Percentiles rank a stretch among this genome's conserved stretches.
Conservation (phyloP, 352 stramenopile species). For the Phytophthora lateralis region DNA sequence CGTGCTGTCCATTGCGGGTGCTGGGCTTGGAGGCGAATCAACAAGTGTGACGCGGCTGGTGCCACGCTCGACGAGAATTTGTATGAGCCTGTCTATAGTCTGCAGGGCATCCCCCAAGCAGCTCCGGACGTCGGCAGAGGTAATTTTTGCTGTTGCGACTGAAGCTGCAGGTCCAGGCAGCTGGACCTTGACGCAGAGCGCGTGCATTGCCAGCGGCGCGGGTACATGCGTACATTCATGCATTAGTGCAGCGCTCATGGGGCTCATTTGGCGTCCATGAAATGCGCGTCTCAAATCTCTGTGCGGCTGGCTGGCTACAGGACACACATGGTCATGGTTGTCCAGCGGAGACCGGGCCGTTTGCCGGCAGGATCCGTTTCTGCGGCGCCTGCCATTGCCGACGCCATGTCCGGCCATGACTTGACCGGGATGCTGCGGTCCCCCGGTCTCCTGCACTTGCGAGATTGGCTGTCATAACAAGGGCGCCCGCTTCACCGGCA, state of each 20-base stretch:
- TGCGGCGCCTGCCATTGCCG: neutral
- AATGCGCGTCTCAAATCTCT: slow-evolving; percentile 19
- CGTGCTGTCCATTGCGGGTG: slow-evolving; percentile 73
- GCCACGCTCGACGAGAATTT: slow-evolving; percentile 15
- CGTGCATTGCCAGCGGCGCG: neutral
- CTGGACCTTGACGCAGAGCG: slow-evolving; percentile 16
- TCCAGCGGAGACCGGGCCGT: neutral
- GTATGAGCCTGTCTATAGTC: too few species aligned
- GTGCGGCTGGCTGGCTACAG: slow-evolving; percentile 13
- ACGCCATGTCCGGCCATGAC: neutral
- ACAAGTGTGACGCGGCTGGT: slow-evolving; percentile 26
- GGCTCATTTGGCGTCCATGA: slow-evolving; percentile 12
- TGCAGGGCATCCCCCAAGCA: neutral
- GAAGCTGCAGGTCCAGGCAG: slow-evolving; percentile 15
- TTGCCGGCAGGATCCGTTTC: neutral
- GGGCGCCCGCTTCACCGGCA: neutral
- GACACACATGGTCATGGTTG: neutral
- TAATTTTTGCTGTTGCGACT: too few species aligned
- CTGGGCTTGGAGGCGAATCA: slow-evolving; percentile 20
- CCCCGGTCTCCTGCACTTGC: neutral
- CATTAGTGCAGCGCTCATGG: neutral
- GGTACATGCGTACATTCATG: too few species aligned
- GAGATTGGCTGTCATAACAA: neutral
- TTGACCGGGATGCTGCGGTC: slow-evolving; percentile 16
- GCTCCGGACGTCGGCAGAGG: too few species aligned